Base-by-base conservation (phyloP, 2,329 filamentous ascomycete species). In the Penicillium sp. region DNA sequence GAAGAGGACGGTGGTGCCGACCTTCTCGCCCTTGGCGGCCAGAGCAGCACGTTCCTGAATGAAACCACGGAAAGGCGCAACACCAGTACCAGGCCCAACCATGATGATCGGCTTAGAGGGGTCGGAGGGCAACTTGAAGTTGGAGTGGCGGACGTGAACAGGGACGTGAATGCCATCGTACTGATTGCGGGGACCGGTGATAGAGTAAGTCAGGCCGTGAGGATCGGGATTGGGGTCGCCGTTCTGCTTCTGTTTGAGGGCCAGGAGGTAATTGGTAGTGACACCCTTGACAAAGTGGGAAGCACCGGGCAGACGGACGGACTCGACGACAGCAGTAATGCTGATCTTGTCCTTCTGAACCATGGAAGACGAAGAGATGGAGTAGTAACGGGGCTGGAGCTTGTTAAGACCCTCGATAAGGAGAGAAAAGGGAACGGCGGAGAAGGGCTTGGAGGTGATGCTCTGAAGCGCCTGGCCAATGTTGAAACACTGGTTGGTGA, bases 81-180 rank as follows among this genome's bases (percentile, higher is more conserved):
- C 91, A 79, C 94, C 94, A 48, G 94, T 97, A 69, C 94, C 94
- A 12, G 94, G 94, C 23, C 94, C 94, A 63, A 97, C 85, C 86
- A 96, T 92, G 72, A 99, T 95, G 64, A 99, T 80, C 28, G 94
- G 94, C 76, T 95, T 95, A 45, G 88, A 85, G 4, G 94, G 91
- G 66, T 99, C 92, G 15, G 94, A 96, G 8, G 94, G 94, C 28
- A 99, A 84, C 79, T 97, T 97, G 84, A 99, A 99, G 79, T 97
- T 99, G 60, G 94, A 97, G 77, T 96, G 93, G 60, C 94, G 90
- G 54, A 99, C 86, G 70, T 99, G 94, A 13, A 99, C 90, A 3
- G 94, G 94, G 23, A 97, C 87, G 68, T 95, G 92, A 55, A 96
- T 87, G 56, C 93, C 93, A 66, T 96, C 90, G 74, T 97, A 99